Percentiles rank a stretch among this genome's conserved stretches.
These are phyloP conservation scores for Chlorella sorokiniana DNA, from an alignment of 139 green algal genomes.

Conservation along the genomic window DNA sequence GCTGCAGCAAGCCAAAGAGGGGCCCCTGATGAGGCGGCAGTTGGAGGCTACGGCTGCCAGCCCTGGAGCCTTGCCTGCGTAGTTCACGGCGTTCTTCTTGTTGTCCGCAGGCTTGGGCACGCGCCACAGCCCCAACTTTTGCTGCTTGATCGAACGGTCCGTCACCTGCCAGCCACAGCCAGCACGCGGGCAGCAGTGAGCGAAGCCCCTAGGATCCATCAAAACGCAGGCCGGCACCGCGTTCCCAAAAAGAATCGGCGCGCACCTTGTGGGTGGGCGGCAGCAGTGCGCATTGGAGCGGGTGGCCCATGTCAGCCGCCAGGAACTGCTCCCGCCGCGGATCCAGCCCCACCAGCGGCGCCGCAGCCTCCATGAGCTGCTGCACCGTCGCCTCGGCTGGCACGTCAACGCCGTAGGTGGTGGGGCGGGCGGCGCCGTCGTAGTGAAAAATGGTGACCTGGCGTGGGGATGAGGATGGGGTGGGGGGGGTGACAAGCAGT, in stretches of 20 bases:
- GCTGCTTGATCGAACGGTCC: not conserved
- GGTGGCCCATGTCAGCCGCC: not conserved
- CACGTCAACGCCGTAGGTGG: constrained; percentile 29
- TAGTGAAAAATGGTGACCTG: constrained; percentile 26
- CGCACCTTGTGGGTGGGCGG: not conserved
- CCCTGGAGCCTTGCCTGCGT: not conserved
- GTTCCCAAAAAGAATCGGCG: not conserved
- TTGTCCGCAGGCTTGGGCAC: not conserved
- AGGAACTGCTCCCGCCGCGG: not conserved
- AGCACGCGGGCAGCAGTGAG: not conserved
- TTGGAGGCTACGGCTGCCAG: no score
- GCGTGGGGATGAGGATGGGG: no score
- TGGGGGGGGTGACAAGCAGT: no score
- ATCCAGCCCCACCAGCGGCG: constrained; percentile 13
- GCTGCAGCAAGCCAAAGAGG: not conserved
- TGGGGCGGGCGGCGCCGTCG: constrained; percentile 23
- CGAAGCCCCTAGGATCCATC: no score
- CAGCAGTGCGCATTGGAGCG: not conserved
- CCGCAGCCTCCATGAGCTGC: constrained; percentile 25
- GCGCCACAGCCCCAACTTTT: not conserved
- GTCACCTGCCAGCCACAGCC: not conserved
- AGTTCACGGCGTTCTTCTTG: not conserved
- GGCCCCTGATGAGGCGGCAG: no score
- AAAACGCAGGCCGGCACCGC: not conserved
- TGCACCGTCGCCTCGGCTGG: not conserved